A percentile compares a stretch with the other conserved stretches of the same genome.
These are phyloP conservation scores for Cryphonectria nitschkei DNA, from an alignment of 2,329 filamentous ascomycete genomes.

Conservation along the genomic window DNA sequence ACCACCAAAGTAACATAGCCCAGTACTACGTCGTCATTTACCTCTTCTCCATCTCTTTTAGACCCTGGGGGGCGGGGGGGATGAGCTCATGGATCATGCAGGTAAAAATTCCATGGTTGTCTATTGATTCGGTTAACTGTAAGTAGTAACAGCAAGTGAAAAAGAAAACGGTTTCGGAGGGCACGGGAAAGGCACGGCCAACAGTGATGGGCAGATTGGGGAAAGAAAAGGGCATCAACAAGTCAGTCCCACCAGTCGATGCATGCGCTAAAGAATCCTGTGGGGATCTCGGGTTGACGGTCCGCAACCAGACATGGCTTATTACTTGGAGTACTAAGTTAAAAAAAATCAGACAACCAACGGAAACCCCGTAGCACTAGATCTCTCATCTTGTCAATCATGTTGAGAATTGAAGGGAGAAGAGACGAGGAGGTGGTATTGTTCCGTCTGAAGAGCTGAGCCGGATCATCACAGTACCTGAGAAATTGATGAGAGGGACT, in stretches of 20 bases:
- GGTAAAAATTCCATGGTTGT: background rate
- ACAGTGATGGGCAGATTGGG: background rate
- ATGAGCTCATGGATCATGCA: background rate
- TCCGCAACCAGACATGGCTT: background rate
- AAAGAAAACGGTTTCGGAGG: slow-evolving; percentile 8
- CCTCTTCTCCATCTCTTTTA: no score
- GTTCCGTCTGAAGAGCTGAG: no score
- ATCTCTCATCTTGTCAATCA: background rate
- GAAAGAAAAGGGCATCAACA: background rate
- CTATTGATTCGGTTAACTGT: no score
- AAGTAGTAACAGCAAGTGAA: background rate
- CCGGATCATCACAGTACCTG: no score
- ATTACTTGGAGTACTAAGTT: no score
- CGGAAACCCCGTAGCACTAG: background rate
- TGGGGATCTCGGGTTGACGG: slow-evolving; percentile 2
- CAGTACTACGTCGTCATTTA: background rate
- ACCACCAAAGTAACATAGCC: background rate
- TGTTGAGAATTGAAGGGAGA: background rate
- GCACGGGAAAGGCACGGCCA: slow-evolving; percentile 7
- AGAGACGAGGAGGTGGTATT: background rate
- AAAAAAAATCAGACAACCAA: background rate
- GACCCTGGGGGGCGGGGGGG: no score
- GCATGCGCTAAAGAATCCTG: slow-evolving; percentile 1
- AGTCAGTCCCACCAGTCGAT: slow-evolving; percentile 4
- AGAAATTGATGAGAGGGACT: background rate